Evolutionary conservation across 345 rosid species (phyloP).

Genomic region (Populus alba): DNA sequence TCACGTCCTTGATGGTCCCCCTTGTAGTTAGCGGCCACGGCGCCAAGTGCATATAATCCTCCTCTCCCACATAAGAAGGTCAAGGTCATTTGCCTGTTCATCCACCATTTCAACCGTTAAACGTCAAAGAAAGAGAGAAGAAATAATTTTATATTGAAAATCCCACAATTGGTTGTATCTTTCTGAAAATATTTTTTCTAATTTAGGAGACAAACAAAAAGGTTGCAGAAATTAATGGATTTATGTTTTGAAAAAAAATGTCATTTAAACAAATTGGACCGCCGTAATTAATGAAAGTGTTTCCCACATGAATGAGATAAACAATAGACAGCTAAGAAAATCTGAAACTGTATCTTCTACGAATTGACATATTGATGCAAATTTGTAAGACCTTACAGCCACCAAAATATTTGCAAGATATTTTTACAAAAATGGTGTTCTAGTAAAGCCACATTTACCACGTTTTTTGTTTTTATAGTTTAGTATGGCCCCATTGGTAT

Average conservation of each 20-base stretch:
- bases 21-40: constrained; percentile 53
- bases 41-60: constrained; percentile 79
- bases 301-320: neutral
- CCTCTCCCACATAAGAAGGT: constrained; percentile 90
- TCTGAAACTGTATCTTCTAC: neutral
- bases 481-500: too few species aligned
- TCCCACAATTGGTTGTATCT: neutral
- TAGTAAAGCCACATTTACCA: neutral
- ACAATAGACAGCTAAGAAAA: neutral
- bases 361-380: neutral
- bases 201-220: neutral
- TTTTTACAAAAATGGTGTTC: neutral
- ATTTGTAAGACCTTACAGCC: neutral
- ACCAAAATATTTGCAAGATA: neutral
- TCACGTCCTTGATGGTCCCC: constrained; percentile 54
- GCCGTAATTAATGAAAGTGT: neutral
- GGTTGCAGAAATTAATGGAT: too few species aligned
- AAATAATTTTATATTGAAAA: neutral
- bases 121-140: neutral
- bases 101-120: too few species aligned
- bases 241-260: too few species aligned
- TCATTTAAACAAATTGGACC: neutral
- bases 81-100: constrained; percentile 63
- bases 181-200: neutral
- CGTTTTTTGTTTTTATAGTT: too few species aligned